Evolutionary conservation across 148 eudicot genomes (phyloP).

Genomic region (Polygonum maritimum): DNA sequence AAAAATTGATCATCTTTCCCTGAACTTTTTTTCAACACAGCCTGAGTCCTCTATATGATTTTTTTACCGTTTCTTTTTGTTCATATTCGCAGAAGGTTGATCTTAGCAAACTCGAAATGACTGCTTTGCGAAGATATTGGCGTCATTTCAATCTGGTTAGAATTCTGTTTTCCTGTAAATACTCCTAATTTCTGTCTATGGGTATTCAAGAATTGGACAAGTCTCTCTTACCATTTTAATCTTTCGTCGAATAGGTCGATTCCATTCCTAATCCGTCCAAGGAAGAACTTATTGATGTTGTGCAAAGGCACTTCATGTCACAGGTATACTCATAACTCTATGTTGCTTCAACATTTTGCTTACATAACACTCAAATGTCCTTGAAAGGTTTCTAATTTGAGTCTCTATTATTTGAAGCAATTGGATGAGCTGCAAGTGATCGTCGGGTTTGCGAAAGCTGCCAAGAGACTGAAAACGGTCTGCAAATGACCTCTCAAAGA

Average conservation of each 20-base stretch:
- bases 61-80: background rate
- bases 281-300: conserved; percentile 62
- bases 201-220: background rate
- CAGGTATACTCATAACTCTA: conserved; percentile 29
- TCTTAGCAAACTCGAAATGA: conserved; percentile 58
- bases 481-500: conserved; percentile 32
- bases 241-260: background rate
- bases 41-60: no score
- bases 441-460: conserved; percentile 51
- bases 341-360: background rate
- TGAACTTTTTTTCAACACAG: background rate
- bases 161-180: background rate
- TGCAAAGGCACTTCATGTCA: conserved; percentile 62
- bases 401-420: conserved; percentile 25
- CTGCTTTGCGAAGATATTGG: conserved; percentile 60
- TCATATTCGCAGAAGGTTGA: conserved; percentile 40
- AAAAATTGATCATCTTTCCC: background rate
- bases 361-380: background rate
- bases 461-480: conserved; percentile 55
- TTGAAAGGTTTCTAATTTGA: background rate
- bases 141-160: conserved; percentile 52
- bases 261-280: conserved; percentile 50
- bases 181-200: background rate
- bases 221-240: background rate
- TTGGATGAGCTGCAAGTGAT: conserved; percentile 73